Percentiles rank a stretch among this genome's conserved stretches.
Conservation (phyloP, 2,329 filamentous ascomycete species). For the Xylaria sp. region DNA sequence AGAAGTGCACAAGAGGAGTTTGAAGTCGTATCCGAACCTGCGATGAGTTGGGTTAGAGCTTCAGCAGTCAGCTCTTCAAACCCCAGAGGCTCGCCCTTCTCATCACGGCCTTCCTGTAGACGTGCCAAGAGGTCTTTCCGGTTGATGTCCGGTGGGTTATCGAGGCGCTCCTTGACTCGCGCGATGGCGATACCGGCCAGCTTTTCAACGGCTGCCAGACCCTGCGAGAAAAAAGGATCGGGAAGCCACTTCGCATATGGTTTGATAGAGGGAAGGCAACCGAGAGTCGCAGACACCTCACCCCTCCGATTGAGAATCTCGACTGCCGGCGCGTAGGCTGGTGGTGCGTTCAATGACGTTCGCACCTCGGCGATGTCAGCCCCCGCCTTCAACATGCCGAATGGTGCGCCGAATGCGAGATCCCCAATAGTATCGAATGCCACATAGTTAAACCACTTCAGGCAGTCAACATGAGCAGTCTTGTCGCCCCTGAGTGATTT, state of each 20-base stretch:
- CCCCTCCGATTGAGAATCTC: constrained; percentile 89
- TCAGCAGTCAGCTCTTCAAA: constrained; percentile 87
- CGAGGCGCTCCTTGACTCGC: constrained; percentile 78
- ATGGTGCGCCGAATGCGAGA: constrained; percentile 79
- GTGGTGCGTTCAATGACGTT: constrained; percentile 66
- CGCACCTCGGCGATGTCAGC: constrained; percentile 81
- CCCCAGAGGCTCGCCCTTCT: constrained; percentile 78
- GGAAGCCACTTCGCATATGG: constrained; percentile 84
- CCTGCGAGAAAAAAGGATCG: constrained; percentile 82
- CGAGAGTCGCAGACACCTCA: constrained; percentile 84
- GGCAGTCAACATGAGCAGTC: constrained; percentile 74
- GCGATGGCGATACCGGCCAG: constrained; percentile 90
- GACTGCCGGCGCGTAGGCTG: constrained; percentile 80
- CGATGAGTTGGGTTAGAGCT: constrained; percentile 88
- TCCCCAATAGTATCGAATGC: constrained; percentile 66
- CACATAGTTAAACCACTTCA: constrained; percentile 83
- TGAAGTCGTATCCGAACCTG: constrained; percentile 79
- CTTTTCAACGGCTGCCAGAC: constrained; percentile 78
- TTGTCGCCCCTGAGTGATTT: constrained; percentile 59
- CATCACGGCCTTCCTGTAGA: constrained; percentile 86
- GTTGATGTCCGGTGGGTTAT: constrained; percentile 71
- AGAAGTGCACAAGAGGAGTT: constrained; percentile 87
- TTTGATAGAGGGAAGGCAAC: constrained; percentile 78
- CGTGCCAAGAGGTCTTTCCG: constrained; percentile 84
- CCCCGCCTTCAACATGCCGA: constrained; percentile 84